Percentiles rank a stretch among this genome's conserved stretches.
These are phyloP conservation scores for Eimeria brunetti DNA, from an alignment of 169 alveolate species.

Conservation along the genomic window DNA sequence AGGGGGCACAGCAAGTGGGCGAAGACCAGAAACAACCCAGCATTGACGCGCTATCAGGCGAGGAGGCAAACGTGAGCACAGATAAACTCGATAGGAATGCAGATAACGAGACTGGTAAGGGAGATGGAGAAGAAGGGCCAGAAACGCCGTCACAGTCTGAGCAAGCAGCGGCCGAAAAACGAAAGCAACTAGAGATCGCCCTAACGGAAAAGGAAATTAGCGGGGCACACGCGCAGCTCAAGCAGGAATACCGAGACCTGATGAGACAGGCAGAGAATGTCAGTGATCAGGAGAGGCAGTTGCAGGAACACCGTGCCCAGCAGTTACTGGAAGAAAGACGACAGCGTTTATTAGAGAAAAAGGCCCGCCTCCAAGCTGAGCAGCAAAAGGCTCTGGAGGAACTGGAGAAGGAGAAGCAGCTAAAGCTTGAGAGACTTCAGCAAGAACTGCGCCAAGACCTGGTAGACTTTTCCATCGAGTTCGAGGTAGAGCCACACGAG, in stretches of 20 bases:
- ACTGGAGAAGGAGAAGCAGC: constrained; percentile 44
- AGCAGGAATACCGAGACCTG: constrained; percentile 11
- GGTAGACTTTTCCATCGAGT: constrained; percentile 65
- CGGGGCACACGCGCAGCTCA: constrained; percentile 31
- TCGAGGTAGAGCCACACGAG: constrained; percentile 70
- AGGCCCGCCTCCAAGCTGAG: constrained; percentile 58
- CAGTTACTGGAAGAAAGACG: constrained; percentile 55
- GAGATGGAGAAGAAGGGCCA: background rate
- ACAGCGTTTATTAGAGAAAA: constrained; percentile 42
- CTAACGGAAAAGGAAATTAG: background rate
- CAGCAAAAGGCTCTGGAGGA: constrained; percentile 27
- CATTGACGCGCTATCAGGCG: background rate
- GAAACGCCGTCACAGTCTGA: background rate
- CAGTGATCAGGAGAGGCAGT: constrained; percentile 7
- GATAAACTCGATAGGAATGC: background rate
- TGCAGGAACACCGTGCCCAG: constrained; percentile 63
- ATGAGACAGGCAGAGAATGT: constrained; percentile 17
- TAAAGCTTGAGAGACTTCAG: constrained; percentile 35
- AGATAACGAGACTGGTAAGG: background rate
- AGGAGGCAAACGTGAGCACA: background rate
- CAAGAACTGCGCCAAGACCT: constrained; percentile 59
- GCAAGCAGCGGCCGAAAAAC: background rate
- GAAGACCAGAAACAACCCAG: background rate
- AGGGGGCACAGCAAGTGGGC: background rate
- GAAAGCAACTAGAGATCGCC: background rate